Evolutionary conservation across 192 early-diverging fungal species (phyloP).

Genomic region (Rhizophagus clarus): DNA sequence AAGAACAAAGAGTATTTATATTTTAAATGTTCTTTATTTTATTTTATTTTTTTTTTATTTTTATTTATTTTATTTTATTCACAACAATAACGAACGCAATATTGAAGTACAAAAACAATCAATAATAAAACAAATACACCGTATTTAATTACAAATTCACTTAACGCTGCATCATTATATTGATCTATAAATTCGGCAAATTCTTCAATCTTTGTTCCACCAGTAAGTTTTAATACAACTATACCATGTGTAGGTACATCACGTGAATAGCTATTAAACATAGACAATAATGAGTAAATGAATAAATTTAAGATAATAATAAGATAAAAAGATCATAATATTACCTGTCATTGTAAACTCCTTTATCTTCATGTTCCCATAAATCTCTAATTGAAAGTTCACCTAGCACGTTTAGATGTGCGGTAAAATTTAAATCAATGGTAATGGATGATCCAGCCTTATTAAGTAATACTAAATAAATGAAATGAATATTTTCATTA

Average conservation of each 20-base stretch:
- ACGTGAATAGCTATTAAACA: neutral
- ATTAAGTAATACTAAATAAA: conserved; percentile 18
- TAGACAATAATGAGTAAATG: neutral
- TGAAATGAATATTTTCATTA: too few relatives aligned
- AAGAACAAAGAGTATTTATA: too few relatives aligned
- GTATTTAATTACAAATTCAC: too few relatives aligned
- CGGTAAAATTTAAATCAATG: neutral
- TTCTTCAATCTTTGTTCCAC: neutral
- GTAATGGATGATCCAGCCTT: neutral
- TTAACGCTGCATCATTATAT: neutral
- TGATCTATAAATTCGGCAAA: neutral
- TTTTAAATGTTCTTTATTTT: too few relatives aligned
- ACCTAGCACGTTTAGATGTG: neutral
- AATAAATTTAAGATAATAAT: neutral
- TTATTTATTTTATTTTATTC: too few relatives aligned
- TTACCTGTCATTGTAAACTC: neutral
- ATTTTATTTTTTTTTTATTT: too few relatives aligned
- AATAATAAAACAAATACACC: too few relatives aligned
- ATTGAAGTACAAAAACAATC: too few relatives aligned
- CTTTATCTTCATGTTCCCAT: conserved; percentile 13
- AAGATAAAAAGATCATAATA: neutral
- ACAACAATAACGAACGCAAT: too few relatives aligned
- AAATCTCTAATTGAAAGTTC: conserved; percentile 12
- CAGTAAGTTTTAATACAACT: conserved; percentile 7
- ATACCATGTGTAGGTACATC: conserved; percentile 8